Conservation (phyloP, 345 rosid species). For the Abelmoschus esculentus region DNA sequence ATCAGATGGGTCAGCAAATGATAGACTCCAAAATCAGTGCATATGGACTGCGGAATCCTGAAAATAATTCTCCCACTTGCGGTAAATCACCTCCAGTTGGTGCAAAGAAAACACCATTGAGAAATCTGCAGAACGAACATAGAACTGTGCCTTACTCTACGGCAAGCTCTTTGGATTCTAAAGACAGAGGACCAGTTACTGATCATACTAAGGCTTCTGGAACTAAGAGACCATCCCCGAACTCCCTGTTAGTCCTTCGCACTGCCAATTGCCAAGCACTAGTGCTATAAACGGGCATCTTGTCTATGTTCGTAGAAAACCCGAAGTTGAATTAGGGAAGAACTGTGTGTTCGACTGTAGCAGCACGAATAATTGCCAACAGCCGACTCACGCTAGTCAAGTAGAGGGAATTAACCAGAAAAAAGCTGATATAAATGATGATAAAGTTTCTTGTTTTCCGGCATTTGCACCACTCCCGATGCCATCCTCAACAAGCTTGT, state of each 20-base stretch:
- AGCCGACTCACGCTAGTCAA: background rate
- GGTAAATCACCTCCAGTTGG: constrained; percentile 34
- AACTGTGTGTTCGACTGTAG: background rate
- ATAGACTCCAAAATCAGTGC: constrained; percentile 33
- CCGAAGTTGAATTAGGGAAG: constrained; percentile 52
- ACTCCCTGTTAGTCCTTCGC: constrained; percentile 24
- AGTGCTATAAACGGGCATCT: constrained; percentile 48
- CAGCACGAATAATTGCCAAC: constrained; percentile 8
- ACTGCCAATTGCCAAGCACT: constrained; percentile 30
- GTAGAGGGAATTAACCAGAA: constrained; percentile 23
- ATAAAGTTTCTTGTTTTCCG: constrained; percentile 32
- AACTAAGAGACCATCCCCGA: constrained; percentile 41
- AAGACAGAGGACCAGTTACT: constrained; percentile 27
- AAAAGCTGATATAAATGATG: constrained; percentile 29
- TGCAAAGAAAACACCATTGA: constrained; percentile 47
- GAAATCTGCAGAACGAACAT: constrained; percentile 54
- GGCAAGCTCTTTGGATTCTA: constrained; percentile 29
- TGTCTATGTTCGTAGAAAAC: constrained; percentile 76
- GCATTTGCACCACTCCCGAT: constrained; percentile 35
- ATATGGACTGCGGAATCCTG: constrained; percentile 33
- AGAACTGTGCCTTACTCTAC: constrained; percentile 29
- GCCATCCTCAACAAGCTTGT: constrained; percentile 29
- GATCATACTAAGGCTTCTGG: constrained; percentile 45
- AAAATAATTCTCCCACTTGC: constrained; percentile 24
- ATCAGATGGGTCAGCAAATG: constrained; percentile 40